Evolutionary conservation across 257 asterid genomes (phyloP), one percentile per base, ranked within the genome.

Genomic region (Ajuga chamaepitys): DNA sequence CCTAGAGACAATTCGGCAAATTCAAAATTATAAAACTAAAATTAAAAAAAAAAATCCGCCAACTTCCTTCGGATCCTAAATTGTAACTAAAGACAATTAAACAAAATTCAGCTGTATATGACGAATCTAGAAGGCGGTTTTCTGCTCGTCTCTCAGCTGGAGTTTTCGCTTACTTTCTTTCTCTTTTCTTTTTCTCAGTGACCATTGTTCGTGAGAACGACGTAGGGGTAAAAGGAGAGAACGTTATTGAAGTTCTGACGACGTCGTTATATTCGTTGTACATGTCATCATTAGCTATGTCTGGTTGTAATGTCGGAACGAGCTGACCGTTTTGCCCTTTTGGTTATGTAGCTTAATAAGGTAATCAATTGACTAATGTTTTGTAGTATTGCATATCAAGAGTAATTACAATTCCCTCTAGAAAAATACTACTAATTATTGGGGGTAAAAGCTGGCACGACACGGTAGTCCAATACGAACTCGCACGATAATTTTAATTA

Each of bases 221-320:
- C 7, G 12, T 12, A 22, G 59, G 35, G 58, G 59, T 25, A 46
- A 55, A 58, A 77, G 74, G 67, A 52, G 53, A 60, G 18, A 30
- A 44, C 10, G n/a, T n/a, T n/a, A n/a, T n/a, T n/a, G n/a, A n/a
- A n/a, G n/a, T n/a, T n/a, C 40, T 1, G 41, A 71, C 78, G 81
- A 35, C 78, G 83, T 57, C 82, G 78, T 78, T 64, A 50, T 2
- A 28, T 1, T 69, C 41, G 55, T 32, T 62, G 73, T 18, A 58
- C 73, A 73, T 64, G 76, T 71, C 67, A 57, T 41, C 66, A 25
- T 21, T 57, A 56, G 72, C 77, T 8, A 47, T 55, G 75, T 17
- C 58, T 75, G 32, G 81, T 60, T 79, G 80, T 68, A 46, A 34
- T 72, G 84, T 69, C 75, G 70, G 75, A 8, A 7, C 1, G 20